A percentile compares a stretch with the other conserved stretches of the same genome.
phyloP scores from a whole-genome alignment of 164 flowering plant species.

The Sextonia rubra region DNA sequence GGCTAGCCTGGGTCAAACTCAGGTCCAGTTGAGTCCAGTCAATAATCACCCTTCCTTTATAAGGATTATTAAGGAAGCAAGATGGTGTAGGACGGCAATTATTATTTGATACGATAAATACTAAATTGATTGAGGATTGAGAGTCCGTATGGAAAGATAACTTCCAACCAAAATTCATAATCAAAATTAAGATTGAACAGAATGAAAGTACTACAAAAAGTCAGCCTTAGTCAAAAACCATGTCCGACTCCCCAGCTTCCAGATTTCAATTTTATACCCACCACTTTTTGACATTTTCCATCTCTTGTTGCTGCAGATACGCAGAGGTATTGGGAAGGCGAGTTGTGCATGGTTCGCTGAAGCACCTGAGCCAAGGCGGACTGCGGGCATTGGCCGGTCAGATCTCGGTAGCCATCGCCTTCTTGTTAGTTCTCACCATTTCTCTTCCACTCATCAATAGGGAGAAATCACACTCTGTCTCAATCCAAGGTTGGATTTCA shows the following conservation, averaged over 20 bases:
- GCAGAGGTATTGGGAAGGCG: slow-evolving; percentile 27
- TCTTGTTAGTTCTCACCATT: slow-evolving; percentile 33
- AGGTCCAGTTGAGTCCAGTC: too few relatives aligned
- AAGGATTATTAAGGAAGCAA: too few relatives aligned
- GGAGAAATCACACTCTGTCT: neutral
- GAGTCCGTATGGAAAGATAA: too few relatives aligned
- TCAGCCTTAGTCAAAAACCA: too few relatives aligned
- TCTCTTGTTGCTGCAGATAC: slow-evolving; percentile 9
- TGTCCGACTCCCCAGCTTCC: neutral
- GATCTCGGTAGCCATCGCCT: slow-evolving; percentile 27
- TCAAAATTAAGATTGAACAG: too few relatives aligned
- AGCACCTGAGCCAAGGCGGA: slow-evolving; percentile 30
- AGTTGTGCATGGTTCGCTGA: slow-evolving; percentile 30
- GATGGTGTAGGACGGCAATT: too few relatives aligned
- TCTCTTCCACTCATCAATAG: slow-evolving; percentile 24
- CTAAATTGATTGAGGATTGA: too few relatives aligned
- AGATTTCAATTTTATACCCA: neutral
- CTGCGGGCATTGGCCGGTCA: slow-evolving; percentile 24
- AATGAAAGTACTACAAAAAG: too few relatives aligned
- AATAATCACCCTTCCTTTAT: too few relatives aligned
- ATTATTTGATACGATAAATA: too few relatives aligned
- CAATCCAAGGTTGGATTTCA: slow-evolving; percentile 15
- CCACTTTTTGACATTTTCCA: neutral
- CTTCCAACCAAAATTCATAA: too few relatives aligned
- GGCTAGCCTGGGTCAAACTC: too few relatives aligned